Conservation (phyloP, 129 eudicot species). For the sunflower (Helianthus annuus) region DNA sequence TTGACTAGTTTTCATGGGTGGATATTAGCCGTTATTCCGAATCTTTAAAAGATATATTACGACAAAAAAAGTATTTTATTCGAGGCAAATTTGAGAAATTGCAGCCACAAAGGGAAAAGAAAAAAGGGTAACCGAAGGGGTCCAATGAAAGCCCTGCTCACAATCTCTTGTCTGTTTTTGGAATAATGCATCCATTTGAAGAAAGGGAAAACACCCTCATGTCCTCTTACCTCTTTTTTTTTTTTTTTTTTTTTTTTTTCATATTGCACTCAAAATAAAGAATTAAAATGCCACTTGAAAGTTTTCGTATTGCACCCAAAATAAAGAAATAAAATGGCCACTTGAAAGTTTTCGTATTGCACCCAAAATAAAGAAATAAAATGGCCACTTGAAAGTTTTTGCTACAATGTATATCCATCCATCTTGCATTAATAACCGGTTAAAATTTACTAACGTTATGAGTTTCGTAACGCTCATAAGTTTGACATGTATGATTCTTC, state of each 20-base stretch:
- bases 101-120: constrained; percentile 32
- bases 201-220: no score
- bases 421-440: not conserved
- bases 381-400: not conserved
- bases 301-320: constrained; percentile 15
- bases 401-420: constrained; percentile 2
- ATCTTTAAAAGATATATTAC: constrained; percentile 15
- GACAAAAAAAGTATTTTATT: not conserved
- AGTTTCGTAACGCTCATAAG: not conserved
- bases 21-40: not conserved
- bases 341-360: not conserved
- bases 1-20: not conserved
- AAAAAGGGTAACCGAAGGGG: constrained; percentile 25
- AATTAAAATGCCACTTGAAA: no score
- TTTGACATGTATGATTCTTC: no score
- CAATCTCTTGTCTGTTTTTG: constrained; percentile 39
- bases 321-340: no score
- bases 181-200: no score
- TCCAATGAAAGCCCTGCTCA: constrained; percentile 37
- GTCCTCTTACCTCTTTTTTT: no score
- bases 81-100: constrained; percentile 16
- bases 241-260: no score
- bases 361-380: not conserved
- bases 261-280: constrained; percentile 8
- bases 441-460: not conserved